phyloP scores from a whole-genome alignment of 805 yeast species.

The Wilhelminamyces savonicus region DNA sequence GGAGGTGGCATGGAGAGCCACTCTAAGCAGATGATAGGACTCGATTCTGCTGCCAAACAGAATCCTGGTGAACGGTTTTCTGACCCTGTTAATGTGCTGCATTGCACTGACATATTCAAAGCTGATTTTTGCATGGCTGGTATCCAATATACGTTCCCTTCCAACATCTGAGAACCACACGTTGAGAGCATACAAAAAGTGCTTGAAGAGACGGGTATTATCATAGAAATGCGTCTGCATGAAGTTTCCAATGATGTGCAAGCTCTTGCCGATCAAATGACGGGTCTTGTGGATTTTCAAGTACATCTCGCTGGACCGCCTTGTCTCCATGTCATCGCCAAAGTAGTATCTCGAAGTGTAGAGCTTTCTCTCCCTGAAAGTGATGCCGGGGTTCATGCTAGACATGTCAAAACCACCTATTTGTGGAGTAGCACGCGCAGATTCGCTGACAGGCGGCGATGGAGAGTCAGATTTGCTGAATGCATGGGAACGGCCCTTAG shows the following conservation, averaged over 20 bases:
- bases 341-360: constrained; percentile 63
- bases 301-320: constrained; percentile 26
- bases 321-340: constrained; percentile 45
- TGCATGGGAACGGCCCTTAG: constrained; percentile 2
- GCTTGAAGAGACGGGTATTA: constrained; percentile 56
- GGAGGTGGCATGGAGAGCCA: constrained; percentile 63
- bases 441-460: constrained; percentile 16
- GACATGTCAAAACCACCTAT: constrained; percentile 40
- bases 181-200: constrained; percentile 56
- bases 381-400: constrained; percentile 47
- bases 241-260: constrained; percentile 51
- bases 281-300: constrained; percentile 54
- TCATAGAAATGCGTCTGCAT: constrained; percentile 49
- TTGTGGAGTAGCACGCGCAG: constrained; percentile 40
- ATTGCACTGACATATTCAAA: constrained; percentile 50
- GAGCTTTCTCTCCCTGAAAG: constrained; percentile 54
- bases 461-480: constrained; percentile 6
- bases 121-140: constrained; percentile 50
- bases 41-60: constrained; percentile 71
- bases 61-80: constrained; percentile 71
- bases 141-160: constrained; percentile 54
- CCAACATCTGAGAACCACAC: constrained; percentile 83
- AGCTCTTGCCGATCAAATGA: constrained; percentile 50
- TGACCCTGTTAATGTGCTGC: constrained; percentile 56
- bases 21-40: constrained; percentile 68